Evolutionary conservation across 805 yeast species (phyloP).

Genomic region (Kregervanrija pseudodelftensis): DNA sequence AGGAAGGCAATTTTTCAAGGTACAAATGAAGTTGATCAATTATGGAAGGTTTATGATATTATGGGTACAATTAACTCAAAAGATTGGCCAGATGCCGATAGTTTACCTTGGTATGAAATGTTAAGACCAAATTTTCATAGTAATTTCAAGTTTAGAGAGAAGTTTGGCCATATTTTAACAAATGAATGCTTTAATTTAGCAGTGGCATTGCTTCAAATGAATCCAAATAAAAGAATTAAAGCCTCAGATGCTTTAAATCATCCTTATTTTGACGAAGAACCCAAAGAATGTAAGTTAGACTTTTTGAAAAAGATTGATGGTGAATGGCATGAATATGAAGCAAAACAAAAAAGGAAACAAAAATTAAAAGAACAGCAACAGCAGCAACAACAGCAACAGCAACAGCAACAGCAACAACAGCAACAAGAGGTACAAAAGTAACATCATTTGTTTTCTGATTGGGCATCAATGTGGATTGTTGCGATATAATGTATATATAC

Average conservation of each 20-base stretch:
- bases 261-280: slow-evolving; percentile 64
- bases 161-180: slow-evolving; percentile 36
- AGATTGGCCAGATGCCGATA: slow-evolving; percentile 72
- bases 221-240: slow-evolving; percentile 61
- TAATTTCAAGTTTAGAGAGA: slow-evolving; percentile 33
- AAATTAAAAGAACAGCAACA: slow-evolving; percentile 14
- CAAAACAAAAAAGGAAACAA: slow-evolving; percentile 62
- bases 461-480: slow-evolving; percentile 3
- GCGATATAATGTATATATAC: background rate
- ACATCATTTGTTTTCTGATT: background rate
- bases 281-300: slow-evolving; percentile 51
- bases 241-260: slow-evolving; percentile 68
- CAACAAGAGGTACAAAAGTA: background rate
- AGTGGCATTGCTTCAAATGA: slow-evolving; percentile 48
- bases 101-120: slow-evolving; percentile 90
- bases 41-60: slow-evolving; percentile 64
- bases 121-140: slow-evolving; percentile 48
- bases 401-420: slow-evolving; percentile 12
- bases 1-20: slow-evolving; percentile 80
- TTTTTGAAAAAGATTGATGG: slow-evolving; percentile 54
- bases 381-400: slow-evolving; percentile 49
- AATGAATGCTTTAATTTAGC: slow-evolving; percentile 62
- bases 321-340: slow-evolving; percentile 97
- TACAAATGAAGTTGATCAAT: slow-evolving; percentile 77
- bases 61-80: slow-evolving; percentile 80